A percentile compares a stretch with the other conserved stretches of the same genome.
phyloP scores from a whole-genome alignment of 2,329 filamentous ascomycete species.

The Diaporthe citrichinensis region DNA sequence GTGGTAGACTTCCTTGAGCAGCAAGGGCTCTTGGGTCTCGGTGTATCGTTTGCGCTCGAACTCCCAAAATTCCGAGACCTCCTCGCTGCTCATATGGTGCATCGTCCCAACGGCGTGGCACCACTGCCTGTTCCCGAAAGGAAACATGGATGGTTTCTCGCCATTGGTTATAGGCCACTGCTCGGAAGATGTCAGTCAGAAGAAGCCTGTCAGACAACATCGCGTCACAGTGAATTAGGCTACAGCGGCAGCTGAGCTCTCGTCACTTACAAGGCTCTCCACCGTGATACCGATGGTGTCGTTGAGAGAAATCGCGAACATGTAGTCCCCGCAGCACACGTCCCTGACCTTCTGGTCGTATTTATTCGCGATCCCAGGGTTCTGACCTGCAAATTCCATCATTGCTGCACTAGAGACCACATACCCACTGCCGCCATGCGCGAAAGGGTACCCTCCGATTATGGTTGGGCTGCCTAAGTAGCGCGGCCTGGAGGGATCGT shows the following conservation, averaged over 20 bases:
- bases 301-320: slow-evolving; percentile 62
- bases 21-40: slow-evolving; percentile 50
- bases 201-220: not conserved
- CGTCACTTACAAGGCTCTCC: slow-evolving; percentile 56
- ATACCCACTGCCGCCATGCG: slow-evolving; percentile 70
- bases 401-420: slow-evolving; percentile 67
- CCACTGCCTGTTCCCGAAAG: slow-evolving; percentile 63
- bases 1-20: slow-evolving; percentile 63
- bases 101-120: slow-evolving; percentile 70
- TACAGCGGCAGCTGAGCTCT: not conserved
- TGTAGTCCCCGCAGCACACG: slow-evolving; percentile 67
- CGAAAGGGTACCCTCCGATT: slow-evolving; percentile 60
- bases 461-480: slow-evolving; percentile 67
- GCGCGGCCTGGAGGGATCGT: slow-evolving; percentile 59
- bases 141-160: slow-evolving; percentile 67
- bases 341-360: slow-evolving; percentile 59
- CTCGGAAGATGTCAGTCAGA: not conserved
- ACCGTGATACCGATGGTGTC: slow-evolving; percentile 60
- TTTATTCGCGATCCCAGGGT: slow-evolving; percentile 59
- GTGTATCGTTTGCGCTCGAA: slow-evolving; percentile 60
- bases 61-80: slow-evolving; percentile 65
- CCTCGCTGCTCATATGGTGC: slow-evolving; percentile 67
- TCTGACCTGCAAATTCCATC: slow-evolving; percentile 58
- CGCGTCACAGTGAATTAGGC: not conserved
- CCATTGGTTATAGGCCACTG: slow-evolving; percentile 69